Evolutionary conservation across 805 yeast species (phyloP), one percentile per base, ranked within the genome.

Genomic region (Metschnikowia gruessii): DNA sequence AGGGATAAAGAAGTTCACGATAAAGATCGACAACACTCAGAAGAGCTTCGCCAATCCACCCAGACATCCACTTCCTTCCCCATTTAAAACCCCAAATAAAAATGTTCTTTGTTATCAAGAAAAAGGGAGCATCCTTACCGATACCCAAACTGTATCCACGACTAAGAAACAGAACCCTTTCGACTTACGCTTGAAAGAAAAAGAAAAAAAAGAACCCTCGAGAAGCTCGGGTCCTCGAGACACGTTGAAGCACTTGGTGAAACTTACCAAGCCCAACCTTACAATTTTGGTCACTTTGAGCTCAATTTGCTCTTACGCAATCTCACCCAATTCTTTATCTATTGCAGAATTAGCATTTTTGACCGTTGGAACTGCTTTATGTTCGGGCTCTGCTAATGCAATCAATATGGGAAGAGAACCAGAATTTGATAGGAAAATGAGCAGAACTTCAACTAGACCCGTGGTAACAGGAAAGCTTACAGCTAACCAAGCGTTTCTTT

Each of bases 371-470:
- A 94, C 97, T 0, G 80, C 92, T 1, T 68, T 94, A 29, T 80
- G 94, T 53, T 89, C 97, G 0, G 95, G 95, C 10, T 83, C 97
- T 2, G 99, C 99, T 2, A 94, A 94, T 67, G 95, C 98, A 3
- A 89, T 94, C 40, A 94, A 94, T 61, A 92, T 91, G 96, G 98
- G 90, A 1, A 74, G 99, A 55, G 99, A 94, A 66, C 96, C 97
- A 1, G 85, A 80, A 17, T 94, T 82, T 60, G 99, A 94, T 61
- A 75, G 79, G 39, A 76, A 79, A 60, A 94, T 94, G 99, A 78
- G 83, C 3, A 75, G 99, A 60, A 94, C 99, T 0, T 80, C 85
- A 9, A 77, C 83, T 4, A 75, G 99, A 59, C 99, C 99, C 0
- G 91, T 94, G 2, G 98, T 91, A 0, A 74, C 88, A 18, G 97